Percentiles rank a stretch among this genome's conserved stretches.
phyloP scores from a whole-genome alignment of 1,139 yeast species.

The Kodamaea suecica region DNA sequence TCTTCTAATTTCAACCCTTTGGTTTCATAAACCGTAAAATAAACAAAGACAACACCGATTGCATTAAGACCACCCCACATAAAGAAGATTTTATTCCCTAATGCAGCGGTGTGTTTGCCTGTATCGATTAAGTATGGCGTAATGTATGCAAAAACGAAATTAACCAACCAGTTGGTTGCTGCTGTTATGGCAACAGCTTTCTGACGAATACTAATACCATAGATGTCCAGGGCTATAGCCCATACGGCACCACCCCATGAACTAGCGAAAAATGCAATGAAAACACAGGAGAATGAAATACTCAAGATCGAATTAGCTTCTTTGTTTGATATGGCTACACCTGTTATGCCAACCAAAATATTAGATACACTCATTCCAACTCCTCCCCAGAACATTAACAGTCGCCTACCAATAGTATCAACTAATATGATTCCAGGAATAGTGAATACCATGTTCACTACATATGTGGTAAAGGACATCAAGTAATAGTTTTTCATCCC shows the following conservation, averaged over 20 bases:
- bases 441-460: slow-evolving; percentile 66
- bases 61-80: slow-evolving; percentile 71
- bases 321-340: slow-evolving; percentile 48
- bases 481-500: slow-evolving; percentile 60
- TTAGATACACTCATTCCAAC: slow-evolving; percentile 61
- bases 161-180: slow-evolving; percentile 76
- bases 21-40: slow-evolving; percentile 43
- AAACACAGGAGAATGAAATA: slow-evolving; percentile 61
- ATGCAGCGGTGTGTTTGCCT: slow-evolving; percentile 58
- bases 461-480: slow-evolving; percentile 68
- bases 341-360: slow-evolving; percentile 63
- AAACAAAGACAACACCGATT: slow-evolving; percentile 43
- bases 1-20: slow-evolving; percentile 48
- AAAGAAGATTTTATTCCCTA: slow-evolving; percentile 68
- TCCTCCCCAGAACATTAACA: slow-evolving; percentile 60
- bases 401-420: slow-evolving; percentile 66
- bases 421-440: slow-evolving; percentile 69
- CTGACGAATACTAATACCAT: slow-evolving; percentile 70
- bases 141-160: slow-evolving; percentile 66
- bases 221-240: slow-evolving; percentile 75
- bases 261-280: slow-evolving; percentile 70
- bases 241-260: slow-evolving; percentile 82
- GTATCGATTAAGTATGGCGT: slow-evolving; percentile 70
- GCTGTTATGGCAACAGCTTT: slow-evolving; percentile 71
- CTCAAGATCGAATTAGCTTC: slow-evolving; percentile 31